A percentile compares a stretch with the other conserved stretches of the same genome.
Evolutionary conservation across 495 filamentous ascomycete species (phyloP).

Genomic region (Lophium mytilinum): DNA sequence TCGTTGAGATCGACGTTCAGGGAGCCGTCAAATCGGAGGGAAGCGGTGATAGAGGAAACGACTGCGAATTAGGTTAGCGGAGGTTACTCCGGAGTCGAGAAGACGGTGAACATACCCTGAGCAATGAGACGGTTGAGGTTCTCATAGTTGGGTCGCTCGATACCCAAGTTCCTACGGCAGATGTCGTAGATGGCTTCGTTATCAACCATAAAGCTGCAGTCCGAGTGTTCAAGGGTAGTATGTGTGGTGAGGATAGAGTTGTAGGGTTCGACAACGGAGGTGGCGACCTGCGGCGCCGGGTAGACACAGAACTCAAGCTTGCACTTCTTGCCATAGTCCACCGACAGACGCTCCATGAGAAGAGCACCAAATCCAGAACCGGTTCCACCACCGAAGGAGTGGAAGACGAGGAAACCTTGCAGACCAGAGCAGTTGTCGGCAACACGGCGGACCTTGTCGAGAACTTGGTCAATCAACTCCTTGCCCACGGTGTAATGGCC

Average conservation of each 20-base stretch:
- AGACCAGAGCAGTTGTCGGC: conserved; percentile 96
- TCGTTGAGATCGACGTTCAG: conserved; percentile 99
- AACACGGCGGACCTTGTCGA: conserved; percentile 92
- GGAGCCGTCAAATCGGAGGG: conserved; percentile 95
- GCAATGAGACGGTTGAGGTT: conserved; percentile 98
- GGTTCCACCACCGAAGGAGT: conserved; percentile 98
- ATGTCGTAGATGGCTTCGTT: conserved; percentile 99
- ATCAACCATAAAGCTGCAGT: conserved; percentile 99
- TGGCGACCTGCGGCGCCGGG: conserved; percentile 91
- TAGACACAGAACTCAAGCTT: conserved; percentile 99
- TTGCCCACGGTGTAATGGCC: conserved; percentile 99
- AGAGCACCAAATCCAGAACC: conserved; percentile 97
- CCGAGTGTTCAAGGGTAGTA: conserved; percentile 97
- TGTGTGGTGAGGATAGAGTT: conserved; percentile 98
- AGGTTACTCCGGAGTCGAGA: not conserved
- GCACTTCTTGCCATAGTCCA: conserved; percentile 99
- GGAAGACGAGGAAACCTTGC: conserved; percentile 98
- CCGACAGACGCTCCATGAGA: conserved; percentile 92
- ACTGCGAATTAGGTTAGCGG: conserved; percentile 42
- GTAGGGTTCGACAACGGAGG: conserved; percentile 97
- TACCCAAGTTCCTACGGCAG: conserved; percentile 92
- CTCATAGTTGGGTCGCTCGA: conserved; percentile 94
- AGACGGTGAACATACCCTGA: conserved; percentile 53
- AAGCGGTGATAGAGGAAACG: conserved; percentile 96
- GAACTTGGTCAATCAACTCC: conserved; percentile 93